These are phyloP conservation scores for Artemisia argyi DNA, from an alignment of 129 eudicot genomes.

Conservation along the genomic window DNA sequence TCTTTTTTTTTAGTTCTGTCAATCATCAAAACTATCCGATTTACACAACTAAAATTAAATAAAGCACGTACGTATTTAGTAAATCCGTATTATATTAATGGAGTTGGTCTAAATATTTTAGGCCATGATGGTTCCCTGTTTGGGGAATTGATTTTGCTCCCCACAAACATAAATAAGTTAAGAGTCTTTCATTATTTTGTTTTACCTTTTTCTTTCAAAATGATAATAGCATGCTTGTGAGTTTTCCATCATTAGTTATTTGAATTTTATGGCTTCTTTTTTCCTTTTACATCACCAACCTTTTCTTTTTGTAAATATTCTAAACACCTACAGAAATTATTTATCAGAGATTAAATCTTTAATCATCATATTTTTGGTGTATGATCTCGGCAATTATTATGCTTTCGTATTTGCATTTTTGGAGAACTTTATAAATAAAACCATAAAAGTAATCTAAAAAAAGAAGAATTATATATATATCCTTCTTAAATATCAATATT, in stretches of 20 bases:
- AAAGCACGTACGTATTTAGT: too few relatives aligned
- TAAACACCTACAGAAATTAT: constrained; percentile 15
- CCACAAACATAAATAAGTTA: constrained; percentile 35
- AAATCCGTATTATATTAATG: not conserved
- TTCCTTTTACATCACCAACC: constrained; percentile 20
- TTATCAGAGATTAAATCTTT: not conserved
- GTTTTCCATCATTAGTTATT: constrained; percentile 36
- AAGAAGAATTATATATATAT: too few relatives aligned
- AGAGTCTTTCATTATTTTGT: constrained; percentile 39
- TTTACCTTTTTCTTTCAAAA: constrained; percentile 30
- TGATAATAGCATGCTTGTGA: constrained; percentile 44
- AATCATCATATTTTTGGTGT: not conserved
- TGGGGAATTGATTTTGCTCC: constrained; percentile 48
- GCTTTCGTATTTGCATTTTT: too few relatives aligned
- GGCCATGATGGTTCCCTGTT: constrained; percentile 39
- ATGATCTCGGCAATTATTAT: too few relatives aligned
- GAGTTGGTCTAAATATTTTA: too few relatives aligned
- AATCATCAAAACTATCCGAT: too few relatives aligned
- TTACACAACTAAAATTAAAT: too few relatives aligned
- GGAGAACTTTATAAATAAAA: too few relatives aligned
- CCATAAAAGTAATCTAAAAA: too few relatives aligned
- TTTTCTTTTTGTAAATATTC: constrained; percentile 10
- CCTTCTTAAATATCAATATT: too few relatives aligned
- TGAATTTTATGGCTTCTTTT: constrained; percentile 28
- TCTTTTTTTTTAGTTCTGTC: too few relatives aligned